phyloP scores from a whole-genome alignment of 2,329 filamentous ascomycete species.

The Penicillium capsulatum region DNA sequence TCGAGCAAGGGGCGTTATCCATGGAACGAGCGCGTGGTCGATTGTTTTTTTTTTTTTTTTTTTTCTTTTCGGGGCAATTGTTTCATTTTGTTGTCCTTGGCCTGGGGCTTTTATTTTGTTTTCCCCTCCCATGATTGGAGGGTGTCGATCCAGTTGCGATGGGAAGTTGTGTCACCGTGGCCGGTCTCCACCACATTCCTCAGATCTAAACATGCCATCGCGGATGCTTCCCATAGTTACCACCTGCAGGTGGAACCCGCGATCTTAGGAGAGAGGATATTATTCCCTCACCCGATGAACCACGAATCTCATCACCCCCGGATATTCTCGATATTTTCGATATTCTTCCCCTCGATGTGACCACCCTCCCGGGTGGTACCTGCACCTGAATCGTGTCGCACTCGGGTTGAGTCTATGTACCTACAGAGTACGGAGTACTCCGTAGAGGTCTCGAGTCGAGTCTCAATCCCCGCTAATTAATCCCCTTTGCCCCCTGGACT shows the following conservation, averaged over 20 bases:
- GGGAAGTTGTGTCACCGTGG: conserved; percentile 16
- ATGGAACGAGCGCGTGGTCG: not conserved
- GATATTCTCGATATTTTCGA: no score
- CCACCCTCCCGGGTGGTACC: conserved; percentile 1
- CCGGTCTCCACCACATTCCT: conserved; percentile 11
- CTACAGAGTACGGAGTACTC: no score
- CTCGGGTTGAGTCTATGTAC: no score
- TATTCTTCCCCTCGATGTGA: conserved; percentile 1
- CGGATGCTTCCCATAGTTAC: not conserved
- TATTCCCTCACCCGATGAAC: no score
- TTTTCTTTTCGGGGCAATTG: no score
- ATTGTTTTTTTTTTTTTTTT: not conserved
- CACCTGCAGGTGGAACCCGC: conserved; percentile 1
- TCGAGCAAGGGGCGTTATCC: conserved; percentile 5
- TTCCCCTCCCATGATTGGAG: conserved; percentile 1
- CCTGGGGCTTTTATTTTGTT: no score
- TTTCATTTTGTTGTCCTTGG: no score
- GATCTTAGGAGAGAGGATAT: no score
- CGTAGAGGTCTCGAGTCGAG: no score
- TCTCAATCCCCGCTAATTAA: no score
- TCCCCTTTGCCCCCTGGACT: not conserved
- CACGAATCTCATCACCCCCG: no score
- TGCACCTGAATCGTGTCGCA: conserved; percentile 12
- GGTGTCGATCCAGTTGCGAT: conserved; percentile 13
- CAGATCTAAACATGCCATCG: conserved; percentile 9